Evolutionary conservation across 345 rosid species (phyloP).

Genomic region (Murraya paniculata): DNA sequence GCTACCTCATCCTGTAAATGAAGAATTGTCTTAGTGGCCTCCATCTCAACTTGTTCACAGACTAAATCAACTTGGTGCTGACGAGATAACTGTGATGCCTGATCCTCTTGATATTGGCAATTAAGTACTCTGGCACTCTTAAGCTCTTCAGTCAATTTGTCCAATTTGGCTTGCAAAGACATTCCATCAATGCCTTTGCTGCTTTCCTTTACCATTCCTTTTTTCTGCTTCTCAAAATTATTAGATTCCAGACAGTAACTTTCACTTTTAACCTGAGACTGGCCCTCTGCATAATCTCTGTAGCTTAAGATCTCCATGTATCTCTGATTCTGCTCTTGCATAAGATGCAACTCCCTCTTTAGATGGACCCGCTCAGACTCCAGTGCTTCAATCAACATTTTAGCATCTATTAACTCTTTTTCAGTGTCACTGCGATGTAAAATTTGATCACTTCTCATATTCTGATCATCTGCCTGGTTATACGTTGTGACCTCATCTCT

Average conservation of each 20-base stretch:
- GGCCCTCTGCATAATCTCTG: constrained; percentile 32
- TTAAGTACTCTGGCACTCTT: constrained; percentile 54
- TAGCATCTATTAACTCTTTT: constrained; percentile 42
- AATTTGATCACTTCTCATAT: constrained; percentile 23
- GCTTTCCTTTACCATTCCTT: constrained; percentile 19
- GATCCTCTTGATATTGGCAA: constrained; percentile 53
- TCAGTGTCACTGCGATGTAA: constrained; percentile 24
- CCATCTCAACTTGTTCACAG: constrained; percentile 78
- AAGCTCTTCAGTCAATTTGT: constrained; percentile 53
- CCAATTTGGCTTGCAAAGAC: constrained; percentile 47
- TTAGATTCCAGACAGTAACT: constrained; percentile 24
- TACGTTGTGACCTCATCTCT: constrained; percentile 37
- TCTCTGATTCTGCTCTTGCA: constrained; percentile 44
- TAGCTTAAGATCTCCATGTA: constrained; percentile 37
- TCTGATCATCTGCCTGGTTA: constrained; percentile 37
- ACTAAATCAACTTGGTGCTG: constrained; percentile 62
- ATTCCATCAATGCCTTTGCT: constrained; percentile 31
- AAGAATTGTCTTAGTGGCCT: constrained; percentile 75
- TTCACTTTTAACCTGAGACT: constrained; percentile 25
- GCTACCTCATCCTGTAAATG: constrained; percentile 75
- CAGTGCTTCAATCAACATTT: constrained; percentile 32
- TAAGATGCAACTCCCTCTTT: constrained; percentile 38
- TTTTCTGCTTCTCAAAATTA: constrained; percentile 23
- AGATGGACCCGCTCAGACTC: constrained; percentile 40
- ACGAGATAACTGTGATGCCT: constrained; percentile 48